These are phyloP conservation scores for Skeletonema costatum DNA, from an alignment of 108 stramenopile genomes.

Conservation along the genomic window DNA sequence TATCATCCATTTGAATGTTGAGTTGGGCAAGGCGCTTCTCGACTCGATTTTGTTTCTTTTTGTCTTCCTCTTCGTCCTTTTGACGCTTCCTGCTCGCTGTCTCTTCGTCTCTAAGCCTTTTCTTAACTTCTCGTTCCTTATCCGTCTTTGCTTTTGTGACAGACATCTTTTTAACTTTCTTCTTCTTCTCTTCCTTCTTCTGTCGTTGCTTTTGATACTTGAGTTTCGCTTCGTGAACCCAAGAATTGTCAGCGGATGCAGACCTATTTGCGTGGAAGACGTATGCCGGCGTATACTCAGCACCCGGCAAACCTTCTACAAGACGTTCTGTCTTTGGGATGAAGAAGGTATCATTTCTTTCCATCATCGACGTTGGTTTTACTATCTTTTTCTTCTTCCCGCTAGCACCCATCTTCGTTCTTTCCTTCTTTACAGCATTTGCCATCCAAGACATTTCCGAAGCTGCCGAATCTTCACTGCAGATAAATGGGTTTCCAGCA, in stretches of 20 bases:
- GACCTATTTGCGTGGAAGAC: constrained; percentile 63
- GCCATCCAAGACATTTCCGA: constrained; percentile 68
- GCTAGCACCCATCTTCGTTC: constrained; percentile 82
- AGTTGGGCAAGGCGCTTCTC: constrained; percentile 77
- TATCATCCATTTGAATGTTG: constrained; percentile 76
- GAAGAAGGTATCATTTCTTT: constrained; percentile 81
- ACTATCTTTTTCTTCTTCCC: constrained; percentile 84
- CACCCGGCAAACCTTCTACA: constrained; percentile 83
- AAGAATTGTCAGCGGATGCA: constrained; percentile 50
- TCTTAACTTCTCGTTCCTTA: constrained; percentile 57
- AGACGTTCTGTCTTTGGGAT: constrained; percentile 69
- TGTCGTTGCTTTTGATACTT: constrained; percentile 50
- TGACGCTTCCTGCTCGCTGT: constrained; percentile 62
- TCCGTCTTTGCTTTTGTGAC: constrained; percentile 39
- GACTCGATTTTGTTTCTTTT: constrained; percentile 67
- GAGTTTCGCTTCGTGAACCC: constrained; percentile 64
- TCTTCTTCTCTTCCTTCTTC: constrained; percentile 40
- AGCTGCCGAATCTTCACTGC: constrained; percentile 34
- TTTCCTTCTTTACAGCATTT: constrained; percentile 75
- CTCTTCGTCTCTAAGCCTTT: constrained; percentile 64
- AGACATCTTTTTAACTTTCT: constrained; percentile 13
- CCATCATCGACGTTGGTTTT: constrained; percentile 61
- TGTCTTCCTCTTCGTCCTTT: constrained; percentile 75
- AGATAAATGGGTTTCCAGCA: constrained; percentile 70
- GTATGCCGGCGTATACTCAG: constrained; percentile 67